Conservation (phyloP, 1,284 basidiomycete genomes). For the Ustilago bromivora region DNA sequence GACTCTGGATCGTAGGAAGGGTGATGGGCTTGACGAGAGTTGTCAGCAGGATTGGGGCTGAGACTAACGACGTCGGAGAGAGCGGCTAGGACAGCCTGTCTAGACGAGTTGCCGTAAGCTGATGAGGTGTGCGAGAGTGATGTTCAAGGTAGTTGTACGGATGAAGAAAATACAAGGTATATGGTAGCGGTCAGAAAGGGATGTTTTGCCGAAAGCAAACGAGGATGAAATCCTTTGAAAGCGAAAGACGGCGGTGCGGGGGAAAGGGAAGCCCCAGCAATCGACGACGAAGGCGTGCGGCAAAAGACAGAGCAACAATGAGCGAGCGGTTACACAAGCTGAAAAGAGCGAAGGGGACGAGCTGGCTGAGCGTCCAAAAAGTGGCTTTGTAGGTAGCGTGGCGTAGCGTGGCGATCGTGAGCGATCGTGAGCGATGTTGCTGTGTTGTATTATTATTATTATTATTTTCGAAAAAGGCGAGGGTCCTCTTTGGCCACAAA, state of each 20-base stretch:
- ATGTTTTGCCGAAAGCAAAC: background rate
- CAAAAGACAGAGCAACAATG: background rate
- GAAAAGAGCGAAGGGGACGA: background rate
- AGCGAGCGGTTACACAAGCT: background rate
- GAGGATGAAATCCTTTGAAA: background rate
- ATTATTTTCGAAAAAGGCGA: background rate
- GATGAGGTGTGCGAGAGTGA: background rate
- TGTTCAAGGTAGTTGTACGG: background rate
- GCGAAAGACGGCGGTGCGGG: constrained; percentile 5
- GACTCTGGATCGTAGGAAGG: constrained; percentile 39
- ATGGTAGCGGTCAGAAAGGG: constrained; percentile 4
- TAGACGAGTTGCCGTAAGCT: constrained; percentile 30
- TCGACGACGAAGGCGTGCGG: background rate
- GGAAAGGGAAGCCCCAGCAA: background rate
- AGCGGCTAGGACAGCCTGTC: constrained; percentile 56
- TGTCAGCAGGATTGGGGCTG: constrained; percentile 23
- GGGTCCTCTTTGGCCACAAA: background rate
- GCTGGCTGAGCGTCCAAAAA: background rate
- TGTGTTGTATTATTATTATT: constrained; percentile 7
- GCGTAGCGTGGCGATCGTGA: constrained; percentile 31
- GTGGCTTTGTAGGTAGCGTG: background rate
- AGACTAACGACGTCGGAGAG: constrained; percentile 62
- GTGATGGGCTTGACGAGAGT: constrained; percentile 24
- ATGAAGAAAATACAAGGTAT: background rate
- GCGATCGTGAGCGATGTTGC: constrained; percentile 22